Evolutionary conservation across 1,139 yeast species (phyloP), one percentile per base, ranked within the genome.

Genomic region (Magnusiomyces paraingens): DNA sequence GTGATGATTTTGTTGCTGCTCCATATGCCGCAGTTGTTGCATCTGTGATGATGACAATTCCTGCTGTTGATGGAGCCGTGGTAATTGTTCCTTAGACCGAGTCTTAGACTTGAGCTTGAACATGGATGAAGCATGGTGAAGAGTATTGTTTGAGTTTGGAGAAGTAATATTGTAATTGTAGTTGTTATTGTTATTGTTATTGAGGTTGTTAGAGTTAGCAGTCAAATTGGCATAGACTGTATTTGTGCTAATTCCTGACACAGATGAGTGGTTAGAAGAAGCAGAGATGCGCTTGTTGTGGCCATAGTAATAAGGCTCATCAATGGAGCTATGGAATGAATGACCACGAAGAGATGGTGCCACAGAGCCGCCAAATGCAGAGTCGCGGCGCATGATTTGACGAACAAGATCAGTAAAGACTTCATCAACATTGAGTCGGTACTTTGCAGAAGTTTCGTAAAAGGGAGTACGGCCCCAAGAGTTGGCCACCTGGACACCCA

Each of bases 381-480:
- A 67, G 54, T 70, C 73, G 12, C 73, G 65, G 39, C 71, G 62
- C 64, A 67, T 68, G 45, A 70, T 67, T 65, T 89, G 96, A 66
- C 96, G 79, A 3, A 91, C 95, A 40, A 91, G 83, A 64, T 86
- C 94, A 56, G 85, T 76, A 66, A 91, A 93, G 1, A 94, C 95
- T 65, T 89, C 95, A 62, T 85, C 90, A 43, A 93, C 95, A 65
- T 89, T 88, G 52, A 86, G 80, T 65, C 86, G 82, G 64, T 84
- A 80, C 79, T 89, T 85, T 44, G 99, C 98, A 61, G 95, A 85
- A 1, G 97, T 87, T 73, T 69, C 68, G 50, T 68, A 67, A 53
- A 90, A 93, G n/a, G 96, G 94, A 2, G 85, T 94, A 65, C 84
- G 79, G n/a, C 95, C 95, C 90, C 96, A 87, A 52, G 80, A 80